phyloP scores from a whole-genome alignment of 148 eudicot genomes.

The Amaranthus hypochondriacus region DNA sequence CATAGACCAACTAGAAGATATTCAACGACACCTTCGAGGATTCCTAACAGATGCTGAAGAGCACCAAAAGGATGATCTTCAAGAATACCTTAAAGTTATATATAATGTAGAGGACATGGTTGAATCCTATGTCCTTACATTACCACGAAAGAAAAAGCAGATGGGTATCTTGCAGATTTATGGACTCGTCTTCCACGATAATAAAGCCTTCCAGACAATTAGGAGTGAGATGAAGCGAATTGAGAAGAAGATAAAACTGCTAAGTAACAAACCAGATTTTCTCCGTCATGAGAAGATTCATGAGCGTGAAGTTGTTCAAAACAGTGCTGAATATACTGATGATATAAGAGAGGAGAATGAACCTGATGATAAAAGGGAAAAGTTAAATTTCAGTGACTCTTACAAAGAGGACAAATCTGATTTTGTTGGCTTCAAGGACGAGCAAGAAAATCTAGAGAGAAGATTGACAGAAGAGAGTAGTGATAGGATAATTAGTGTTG shows the following conservation, averaged over 20 bases:
- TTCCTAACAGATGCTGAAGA: constrained; percentile 20
- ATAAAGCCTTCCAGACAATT: constrained; percentile 4
- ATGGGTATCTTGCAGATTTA: constrained; percentile 17
- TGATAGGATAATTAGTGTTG: neutral
- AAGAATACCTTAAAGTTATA: constrained; percentile 8
- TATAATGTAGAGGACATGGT: constrained; percentile 25
- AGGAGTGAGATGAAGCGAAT: constrained; percentile 12
- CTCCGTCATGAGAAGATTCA: neutral
- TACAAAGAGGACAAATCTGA: constrained; percentile 8
- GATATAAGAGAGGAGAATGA: too few species aligned
- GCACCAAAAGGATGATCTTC: neutral
- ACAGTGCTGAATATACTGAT: too few species aligned
- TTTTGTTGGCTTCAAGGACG: constrained; percentile 8
- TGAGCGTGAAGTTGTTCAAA: too few species aligned
- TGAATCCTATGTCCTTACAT: constrained; percentile 25
- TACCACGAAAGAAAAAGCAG: constrained; percentile 12
- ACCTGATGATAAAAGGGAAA: neutral
- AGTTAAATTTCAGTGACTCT: neutral
- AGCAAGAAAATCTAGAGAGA: neutral
- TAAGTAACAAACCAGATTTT: neutral
- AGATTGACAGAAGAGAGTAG: neutral
- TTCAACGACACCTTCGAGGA: constrained; percentile 20
- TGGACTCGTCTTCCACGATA: constrained; percentile 19
- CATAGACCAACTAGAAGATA: constrained; percentile 21
- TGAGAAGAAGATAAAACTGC: neutral